A percentile compares a stretch with the other conserved stretches of the same genome.
phyloP scores from a whole-genome alignment of 2,329 filamentous ascomycete species.

The Fusarium concolor region DNA sequence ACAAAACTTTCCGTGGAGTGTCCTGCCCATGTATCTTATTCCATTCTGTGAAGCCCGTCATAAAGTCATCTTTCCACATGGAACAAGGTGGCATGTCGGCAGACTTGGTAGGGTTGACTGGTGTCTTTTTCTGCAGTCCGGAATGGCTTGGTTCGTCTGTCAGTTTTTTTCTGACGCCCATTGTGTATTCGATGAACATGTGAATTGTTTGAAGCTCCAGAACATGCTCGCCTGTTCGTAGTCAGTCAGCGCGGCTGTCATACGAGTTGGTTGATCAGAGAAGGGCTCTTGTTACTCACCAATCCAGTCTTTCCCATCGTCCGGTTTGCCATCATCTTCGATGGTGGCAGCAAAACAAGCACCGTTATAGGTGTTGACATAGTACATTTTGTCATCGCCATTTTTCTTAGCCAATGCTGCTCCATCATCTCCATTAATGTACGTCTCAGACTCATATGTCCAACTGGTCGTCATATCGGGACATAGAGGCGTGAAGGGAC shows the following conservation, averaged over 20 bases:
- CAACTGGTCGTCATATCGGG: background rate
- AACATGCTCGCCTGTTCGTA: conserved; percentile 7
- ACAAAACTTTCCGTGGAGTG: background rate
- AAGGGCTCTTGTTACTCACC: conserved; percentile 5
- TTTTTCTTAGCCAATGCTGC: background rate
- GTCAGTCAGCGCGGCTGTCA: background rate
- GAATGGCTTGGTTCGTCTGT: background rate
- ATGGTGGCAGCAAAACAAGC: background rate
- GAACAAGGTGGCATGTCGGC: background rate
- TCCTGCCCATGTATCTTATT: background rate
- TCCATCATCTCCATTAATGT: background rate
- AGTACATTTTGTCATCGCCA: background rate
- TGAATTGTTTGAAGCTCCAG: conserved; percentile 1
- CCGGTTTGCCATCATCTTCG: background rate
- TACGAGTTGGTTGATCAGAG: no score
- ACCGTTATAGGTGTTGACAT: background rate
- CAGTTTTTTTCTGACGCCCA: background rate
- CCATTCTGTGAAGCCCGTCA: background rate
- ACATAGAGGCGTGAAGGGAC: background rate
- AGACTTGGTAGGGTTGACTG: background rate
- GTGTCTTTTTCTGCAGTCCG: background rate
- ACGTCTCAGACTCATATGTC: background rate
- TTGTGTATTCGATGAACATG: conserved; percentile 4
- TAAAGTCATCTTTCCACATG: background rate
- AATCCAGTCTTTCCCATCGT: background rate